Evolutionary conservation across 192 early-diverging fungal genomes (phyloP), one percentile per base, ranked within the genome.

Genomic region (Entophlyctis helioformis): DNA sequence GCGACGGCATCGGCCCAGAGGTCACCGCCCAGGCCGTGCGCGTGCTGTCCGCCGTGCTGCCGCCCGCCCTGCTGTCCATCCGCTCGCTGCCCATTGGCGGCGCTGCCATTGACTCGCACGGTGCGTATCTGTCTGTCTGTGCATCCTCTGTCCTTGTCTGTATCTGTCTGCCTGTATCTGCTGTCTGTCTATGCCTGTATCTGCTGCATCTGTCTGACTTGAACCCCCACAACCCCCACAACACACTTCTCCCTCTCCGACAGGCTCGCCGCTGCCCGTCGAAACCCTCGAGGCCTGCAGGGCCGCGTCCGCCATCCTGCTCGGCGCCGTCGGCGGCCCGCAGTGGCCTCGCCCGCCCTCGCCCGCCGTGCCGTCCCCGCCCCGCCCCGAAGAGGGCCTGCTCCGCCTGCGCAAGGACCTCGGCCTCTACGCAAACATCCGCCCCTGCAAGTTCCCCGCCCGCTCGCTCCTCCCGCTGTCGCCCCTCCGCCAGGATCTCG

Each of bases 301-400:
- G 56, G 52, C 58, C 20, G 85, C 95, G 10, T 73, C 86, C 49
- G 95, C 89, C n/a, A 86, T 98, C 57, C 71, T 98, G 33, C 67
- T 98, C 16, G 95, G 95, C 48, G 95, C 95, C 42, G 93, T 98
- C 36, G 95, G 95, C 54, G 95, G 95, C 26, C 90, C 90, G n/a
- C 80, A 90, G 60, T 94, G 90, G 90, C 84, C 87, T 15, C 68
- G 71, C 20, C 72, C 78, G 19, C 63, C 76, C 32, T 79, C 84
- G 23, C 54, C 77, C 19, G 74, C 71, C 42, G 74, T 72, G 54
- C 71, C 80, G n/a, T 53, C 64, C 48, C 88, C 86, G 18, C 83
- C 89, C 15, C 80, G 95, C 39, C 90, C 95, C 40, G 95, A 98
- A 58, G 86, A 90, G 63, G 93, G 91, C 24, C 63, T 98, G 35